Percentiles rank a stretch among this genome's conserved stretches.
These are phyloP conservation scores for Penicillium sp. DNA, from an alignment of 2,329 filamentous ascomycete species.

Conservation along the genomic window DNA sequence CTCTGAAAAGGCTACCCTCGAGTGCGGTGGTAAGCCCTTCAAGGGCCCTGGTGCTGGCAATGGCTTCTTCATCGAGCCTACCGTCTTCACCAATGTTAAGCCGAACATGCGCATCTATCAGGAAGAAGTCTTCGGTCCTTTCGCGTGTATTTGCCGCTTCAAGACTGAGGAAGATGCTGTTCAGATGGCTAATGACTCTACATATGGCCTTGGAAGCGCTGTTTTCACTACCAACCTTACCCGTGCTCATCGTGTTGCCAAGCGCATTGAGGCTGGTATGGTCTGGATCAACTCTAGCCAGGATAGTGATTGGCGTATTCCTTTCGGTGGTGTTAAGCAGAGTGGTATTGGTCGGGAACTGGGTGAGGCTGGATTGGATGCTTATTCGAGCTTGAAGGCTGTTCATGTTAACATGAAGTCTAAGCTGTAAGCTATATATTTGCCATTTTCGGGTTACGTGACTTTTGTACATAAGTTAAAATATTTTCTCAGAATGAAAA, in stretches of 20 bases:
- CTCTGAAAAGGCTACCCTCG: constrained; percentile 34
- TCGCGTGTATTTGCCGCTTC: constrained; percentile 38
- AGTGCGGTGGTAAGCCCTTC: constrained; percentile 33
- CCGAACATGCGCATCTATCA: constrained; percentile 37
- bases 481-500: neutral
- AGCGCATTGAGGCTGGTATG: constrained; percentile 41
- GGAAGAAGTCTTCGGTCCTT: constrained; percentile 46
- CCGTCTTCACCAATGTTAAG: constrained; percentile 35
- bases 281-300: constrained; percentile 44
- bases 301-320: constrained; percentile 37
- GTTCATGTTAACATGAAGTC: constrained; percentile 36
- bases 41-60: constrained; percentile 30
- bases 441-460: neutral
- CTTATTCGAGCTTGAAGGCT: constrained; percentile 42
- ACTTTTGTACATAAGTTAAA: neutral
- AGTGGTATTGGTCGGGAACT: constrained; percentile 56
- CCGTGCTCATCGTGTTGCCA: constrained; percentile 39
- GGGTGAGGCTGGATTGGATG: constrained; percentile 54
- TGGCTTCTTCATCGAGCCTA: constrained; percentile 27
- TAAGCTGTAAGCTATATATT: constrained; percentile 17
- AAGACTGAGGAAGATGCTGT: constrained; percentile 38
- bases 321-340: constrained; percentile 52
- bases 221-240: constrained; percentile 42
- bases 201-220: constrained; percentile 41
- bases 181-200: constrained; percentile 38